phyloP scores from a whole-genome alignment of 1,284 basidiomycete genomes.

The Puccinia coronata region DNA sequence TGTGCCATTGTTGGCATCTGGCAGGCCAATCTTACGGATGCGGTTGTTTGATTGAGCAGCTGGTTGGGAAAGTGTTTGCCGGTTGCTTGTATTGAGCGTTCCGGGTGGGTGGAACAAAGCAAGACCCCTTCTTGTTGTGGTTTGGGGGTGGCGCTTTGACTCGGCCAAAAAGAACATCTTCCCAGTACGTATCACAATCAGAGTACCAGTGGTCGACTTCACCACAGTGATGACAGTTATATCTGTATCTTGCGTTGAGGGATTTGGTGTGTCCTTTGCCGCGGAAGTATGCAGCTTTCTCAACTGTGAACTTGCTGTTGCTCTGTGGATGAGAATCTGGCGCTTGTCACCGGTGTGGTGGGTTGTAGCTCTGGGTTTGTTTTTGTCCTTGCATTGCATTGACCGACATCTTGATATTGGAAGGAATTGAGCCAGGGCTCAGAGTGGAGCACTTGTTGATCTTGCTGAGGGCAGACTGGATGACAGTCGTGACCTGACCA shows the following conservation, averaged over 20 bases:
- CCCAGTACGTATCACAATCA: neutral
- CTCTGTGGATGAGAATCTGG: neutral
- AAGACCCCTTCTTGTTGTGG: no score
- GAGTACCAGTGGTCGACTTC: slow-evolving; percentile 2
- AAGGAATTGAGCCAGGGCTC: no score
- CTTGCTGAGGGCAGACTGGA: no score
- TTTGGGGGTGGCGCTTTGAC: neutral
- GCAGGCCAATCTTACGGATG: no score
- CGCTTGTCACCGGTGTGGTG: neutral
- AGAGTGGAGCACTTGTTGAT: neutral
- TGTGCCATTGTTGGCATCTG: neutral
- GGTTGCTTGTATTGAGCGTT: no score
- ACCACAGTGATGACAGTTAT: neutral
- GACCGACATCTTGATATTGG: no score
- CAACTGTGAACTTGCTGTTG: neutral
- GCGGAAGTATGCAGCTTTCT: slow-evolving; percentile 17
- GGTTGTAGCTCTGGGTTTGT: neutral
- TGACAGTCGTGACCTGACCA: no score
- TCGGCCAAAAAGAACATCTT: neutral
- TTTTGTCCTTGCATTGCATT: neutral
- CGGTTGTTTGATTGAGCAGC: neutral
- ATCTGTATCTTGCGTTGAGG: neutral
- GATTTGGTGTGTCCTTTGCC: neutral
- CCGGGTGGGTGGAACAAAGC: no score
- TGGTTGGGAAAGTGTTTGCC: no score